A percentile compares a stretch with the other conserved stretches of the same genome.
Conservation (phyloP, 768 basidiomycete species). For the Phaeolepiota aurea region DNA sequence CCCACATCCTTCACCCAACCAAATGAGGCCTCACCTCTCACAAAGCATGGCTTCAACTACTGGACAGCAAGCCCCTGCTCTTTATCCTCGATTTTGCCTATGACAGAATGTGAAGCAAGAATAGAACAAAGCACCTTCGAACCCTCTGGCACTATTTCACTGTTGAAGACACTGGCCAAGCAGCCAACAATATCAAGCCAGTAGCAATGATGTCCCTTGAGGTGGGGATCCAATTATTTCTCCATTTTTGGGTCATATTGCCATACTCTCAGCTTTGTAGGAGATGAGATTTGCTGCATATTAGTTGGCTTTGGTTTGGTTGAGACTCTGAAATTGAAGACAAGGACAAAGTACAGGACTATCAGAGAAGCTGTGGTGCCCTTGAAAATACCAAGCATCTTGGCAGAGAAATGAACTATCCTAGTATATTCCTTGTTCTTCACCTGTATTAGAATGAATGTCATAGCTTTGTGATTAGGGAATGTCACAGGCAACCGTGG, state of each 20-base stretch:
- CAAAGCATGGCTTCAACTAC: neutral
- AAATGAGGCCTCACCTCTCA: neutral
- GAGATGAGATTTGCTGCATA: too few relatives aligned
- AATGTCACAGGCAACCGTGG: too few relatives aligned
- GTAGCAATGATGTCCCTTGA: neutral
- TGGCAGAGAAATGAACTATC: neutral
- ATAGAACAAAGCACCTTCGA: neutral
- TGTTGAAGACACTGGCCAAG: neutral
- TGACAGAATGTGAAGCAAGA: neutral
- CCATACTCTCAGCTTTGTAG: too few relatives aligned
- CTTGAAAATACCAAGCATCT: neutral
- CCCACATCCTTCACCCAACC: neutral
- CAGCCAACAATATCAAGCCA: neutral
- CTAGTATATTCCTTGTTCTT: neutral
- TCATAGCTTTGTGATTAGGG: neutral
- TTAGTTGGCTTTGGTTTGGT: too few relatives aligned
- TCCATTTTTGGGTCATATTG: too few relatives aligned
- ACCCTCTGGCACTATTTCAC: neutral
- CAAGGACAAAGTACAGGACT: neutral
- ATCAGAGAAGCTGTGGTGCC: neutral
- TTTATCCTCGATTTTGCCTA: neutral
- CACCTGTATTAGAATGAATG: neutral
- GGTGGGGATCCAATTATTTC: too few relatives aligned
- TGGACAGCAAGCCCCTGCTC: too few relatives aligned
- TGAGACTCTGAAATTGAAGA: neutral